These are phyloP conservation scores for Barnettozyma sp. DNA, from an alignment of 805 yeast genomes.

Conservation along the genomic window DNA sequence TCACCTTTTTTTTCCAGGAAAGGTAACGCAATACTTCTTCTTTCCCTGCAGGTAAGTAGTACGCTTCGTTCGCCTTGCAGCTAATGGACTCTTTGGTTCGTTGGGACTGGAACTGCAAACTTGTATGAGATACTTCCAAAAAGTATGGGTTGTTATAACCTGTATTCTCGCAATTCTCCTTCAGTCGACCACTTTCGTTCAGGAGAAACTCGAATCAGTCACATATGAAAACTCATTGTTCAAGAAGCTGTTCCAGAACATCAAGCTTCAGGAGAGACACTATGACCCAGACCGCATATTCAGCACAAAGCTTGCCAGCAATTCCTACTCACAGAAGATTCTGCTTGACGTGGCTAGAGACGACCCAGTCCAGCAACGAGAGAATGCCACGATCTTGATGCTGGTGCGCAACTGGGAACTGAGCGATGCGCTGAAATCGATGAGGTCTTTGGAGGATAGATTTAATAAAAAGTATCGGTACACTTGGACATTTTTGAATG, in stretches of 20 bases:
- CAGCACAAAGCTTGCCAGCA: constrained; percentile 31
- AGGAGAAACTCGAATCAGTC: constrained; percentile 19
- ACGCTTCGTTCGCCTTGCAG: too few species aligned
- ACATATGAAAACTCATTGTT: constrained; percentile 12
- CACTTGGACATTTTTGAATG: constrained; percentile 77
- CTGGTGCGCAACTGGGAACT: constrained; percentile 78
- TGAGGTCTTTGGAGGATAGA: constrained; percentile 72
- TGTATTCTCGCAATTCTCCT: constrained; percentile 18
- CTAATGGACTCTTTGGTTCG: too few species aligned
- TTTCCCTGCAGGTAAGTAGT: too few species aligned
- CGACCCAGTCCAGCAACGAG: constrained; percentile 39
- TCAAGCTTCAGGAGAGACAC: constrained; percentile 12
- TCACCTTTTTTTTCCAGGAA: not conserved
- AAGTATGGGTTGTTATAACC: constrained; percentile 23
- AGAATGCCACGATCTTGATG: constrained; percentile 86
- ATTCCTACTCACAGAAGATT: constrained; percentile 30
- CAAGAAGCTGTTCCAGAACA: constrained; percentile 21
- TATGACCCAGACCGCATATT: constrained; percentile 18
- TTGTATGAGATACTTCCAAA: constrained; percentile 24
- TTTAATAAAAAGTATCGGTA: constrained; percentile 61
- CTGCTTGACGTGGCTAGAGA: constrained; percentile 28
- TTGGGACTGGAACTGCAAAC: too few species aligned
- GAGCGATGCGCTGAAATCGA: constrained; percentile 63
- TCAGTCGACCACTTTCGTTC: constrained; percentile 17
- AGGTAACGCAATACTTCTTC: too few species aligned